phyloP scores from a whole-genome alignment of 1,284 basidiomycete species.

The Tilletia caries region DNA sequence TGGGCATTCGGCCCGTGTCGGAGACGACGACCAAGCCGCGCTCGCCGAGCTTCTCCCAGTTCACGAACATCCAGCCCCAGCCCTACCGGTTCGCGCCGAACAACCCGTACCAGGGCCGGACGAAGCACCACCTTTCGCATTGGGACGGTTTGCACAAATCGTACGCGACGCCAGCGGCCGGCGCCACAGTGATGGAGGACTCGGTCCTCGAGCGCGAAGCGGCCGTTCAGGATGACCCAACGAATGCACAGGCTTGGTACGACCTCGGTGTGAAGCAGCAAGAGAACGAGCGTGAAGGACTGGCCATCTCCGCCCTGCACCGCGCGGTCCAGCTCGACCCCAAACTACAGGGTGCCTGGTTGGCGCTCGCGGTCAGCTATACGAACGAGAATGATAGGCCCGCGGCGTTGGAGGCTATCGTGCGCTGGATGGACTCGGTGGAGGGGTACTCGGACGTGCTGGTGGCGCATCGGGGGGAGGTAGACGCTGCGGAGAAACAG shows the following conservation, averaged over 20 bases:
- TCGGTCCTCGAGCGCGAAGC: slow-evolving; percentile 77
- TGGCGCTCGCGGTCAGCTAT: slow-evolving; percentile 84
- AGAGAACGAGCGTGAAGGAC: slow-evolving; percentile 91
- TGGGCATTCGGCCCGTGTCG: slow-evolving; percentile 33
- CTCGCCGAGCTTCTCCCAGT: neutral
- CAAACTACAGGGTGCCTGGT: slow-evolving; percentile 65
- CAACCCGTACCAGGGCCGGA: slow-evolving; percentile 43
- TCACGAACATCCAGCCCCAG: slow-evolving; percentile 19
- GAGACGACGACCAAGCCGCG: slow-evolving; percentile 13
- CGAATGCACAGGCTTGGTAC: slow-evolving; percentile 76
- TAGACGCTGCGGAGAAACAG: slow-evolving; percentile 32
- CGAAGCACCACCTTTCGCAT: slow-evolving; percentile 31
- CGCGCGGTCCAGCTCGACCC: slow-evolving; percentile 77
- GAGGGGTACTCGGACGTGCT: slow-evolving; percentile 59
- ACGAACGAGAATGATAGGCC: slow-evolving; percentile 82
- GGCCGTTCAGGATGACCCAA: slow-evolving; percentile 73
- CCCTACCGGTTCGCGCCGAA: slow-evolving; percentile 44
- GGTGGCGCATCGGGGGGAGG: slow-evolving; percentile 54
- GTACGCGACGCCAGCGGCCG: slow-evolving; percentile 17
- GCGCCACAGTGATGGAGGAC: slow-evolving; percentile 19
- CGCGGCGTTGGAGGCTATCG: slow-evolving; percentile 71
- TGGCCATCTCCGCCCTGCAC: slow-evolving; percentile 80
- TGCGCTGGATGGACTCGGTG: slow-evolving; percentile 67
- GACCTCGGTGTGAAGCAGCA: slow-evolving; percentile 94
- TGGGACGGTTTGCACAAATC: slow-evolving; percentile 9